A percentile compares a stretch with the other conserved stretches of the same genome.
These are phyloP conservation scores for Chaetomiaceae sp. DNA, from an alignment of 2,329 filamentous ascomycete species.

Conservation along the genomic window DNA sequence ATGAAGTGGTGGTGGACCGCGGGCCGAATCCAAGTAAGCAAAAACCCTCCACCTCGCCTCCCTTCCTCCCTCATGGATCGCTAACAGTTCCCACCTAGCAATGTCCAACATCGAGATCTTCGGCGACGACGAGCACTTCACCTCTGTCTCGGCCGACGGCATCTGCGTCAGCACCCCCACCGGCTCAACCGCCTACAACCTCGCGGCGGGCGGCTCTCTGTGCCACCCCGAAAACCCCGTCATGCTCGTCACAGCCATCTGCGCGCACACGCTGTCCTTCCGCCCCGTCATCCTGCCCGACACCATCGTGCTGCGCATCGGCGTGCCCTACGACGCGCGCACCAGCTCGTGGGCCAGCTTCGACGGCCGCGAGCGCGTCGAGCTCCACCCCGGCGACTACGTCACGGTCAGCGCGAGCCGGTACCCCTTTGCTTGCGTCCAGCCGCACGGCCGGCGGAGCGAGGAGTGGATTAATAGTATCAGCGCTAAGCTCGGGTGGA, in stretches of 20 bases:
- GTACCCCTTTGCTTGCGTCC: slow-evolving; percentile 74
- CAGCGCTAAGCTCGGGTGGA: slow-evolving; percentile 74
- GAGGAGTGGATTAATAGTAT: slow-evolving; percentile 84
- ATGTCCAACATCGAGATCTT: slow-evolving; percentile 93
- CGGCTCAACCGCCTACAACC: slow-evolving; percentile 91
- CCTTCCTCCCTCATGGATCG: too few relatives aligned
- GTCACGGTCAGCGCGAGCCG: slow-evolving; percentile 77
- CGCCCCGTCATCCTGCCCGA: slow-evolving; percentile 95
- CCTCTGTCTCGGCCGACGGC: slow-evolving; percentile 86
- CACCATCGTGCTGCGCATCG: slow-evolving; percentile 86
- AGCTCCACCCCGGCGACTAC: slow-evolving; percentile 74
- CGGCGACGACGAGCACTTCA: slow-evolving; percentile 92
- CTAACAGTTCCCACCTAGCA: slow-evolving; percentile 48
- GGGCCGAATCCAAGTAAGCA: slow-evolving; percentile 76
- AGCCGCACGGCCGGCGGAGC: slow-evolving; percentile 62
- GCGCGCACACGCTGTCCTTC: slow-evolving; percentile 91
- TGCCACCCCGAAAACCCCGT: slow-evolving; percentile 96
- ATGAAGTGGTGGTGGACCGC: slow-evolving; percentile 93
- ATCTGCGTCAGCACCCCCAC: slow-evolving; percentile 93
- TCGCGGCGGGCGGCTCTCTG: slow-evolving; percentile 89
- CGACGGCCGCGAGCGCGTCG: slow-evolving; percentile 84
- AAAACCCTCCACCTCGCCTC: not conserved
- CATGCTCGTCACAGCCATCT: slow-evolving; percentile 90
- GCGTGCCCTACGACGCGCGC: slow-evolving; percentile 89
- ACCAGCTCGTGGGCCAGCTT: slow-evolving; percentile 96